Evolutionary conservation across 352 stramenopile species (phyloP), one percentile per base, ranked within the genome.

Genomic region (Phytophthora hybrid): DNA sequence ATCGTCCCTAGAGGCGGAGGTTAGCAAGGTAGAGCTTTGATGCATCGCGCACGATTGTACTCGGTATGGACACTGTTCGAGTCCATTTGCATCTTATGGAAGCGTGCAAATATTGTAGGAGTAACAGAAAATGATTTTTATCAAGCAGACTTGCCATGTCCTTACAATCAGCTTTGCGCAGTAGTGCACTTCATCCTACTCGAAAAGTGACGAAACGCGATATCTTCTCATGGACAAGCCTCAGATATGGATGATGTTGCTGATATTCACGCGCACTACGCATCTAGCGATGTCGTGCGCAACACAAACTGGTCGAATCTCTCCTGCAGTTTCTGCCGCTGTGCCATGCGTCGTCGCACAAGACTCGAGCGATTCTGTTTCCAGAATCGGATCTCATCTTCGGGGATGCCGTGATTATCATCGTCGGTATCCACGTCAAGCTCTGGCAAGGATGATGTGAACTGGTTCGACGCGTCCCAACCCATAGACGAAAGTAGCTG

Each of bases 301-400:
- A 90, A 63, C 55, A 96, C 87, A 58, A 96, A 91, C 62, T 93
- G 85, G 69, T 96, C 84, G 62, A 96, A 96, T 61, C 89, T 87
- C 72, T 96, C 85, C 71, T 95, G 89, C 26, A 96, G 75, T 74
- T 93, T 92, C 77, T 94, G 88, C 26, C 89, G 87, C 63, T 96
- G 88, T 9, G 85, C 89, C 65, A 92, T 78, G 32, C 89, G 87
- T 76, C 92, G 91, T 39, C 85, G 80, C 63, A 91, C 88, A 44
- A 96, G 81, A 59, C 69, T 86, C 11, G 87, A 84, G 53, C 81
- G 86, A 70, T 96, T 96, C 54, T 91, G 83, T 74, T 96, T 93
- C 89, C 89, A 96, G 44, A 93, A 93, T 52, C 84, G 83, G 62
- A 96, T 94, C 62, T 96, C 89, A 60, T 93, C 85, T 77, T 95